Evolutionary conservation across 2,329 filamentous ascomycete species (phyloP).

Genomic region (Cladophialophora carrionii): DNA sequence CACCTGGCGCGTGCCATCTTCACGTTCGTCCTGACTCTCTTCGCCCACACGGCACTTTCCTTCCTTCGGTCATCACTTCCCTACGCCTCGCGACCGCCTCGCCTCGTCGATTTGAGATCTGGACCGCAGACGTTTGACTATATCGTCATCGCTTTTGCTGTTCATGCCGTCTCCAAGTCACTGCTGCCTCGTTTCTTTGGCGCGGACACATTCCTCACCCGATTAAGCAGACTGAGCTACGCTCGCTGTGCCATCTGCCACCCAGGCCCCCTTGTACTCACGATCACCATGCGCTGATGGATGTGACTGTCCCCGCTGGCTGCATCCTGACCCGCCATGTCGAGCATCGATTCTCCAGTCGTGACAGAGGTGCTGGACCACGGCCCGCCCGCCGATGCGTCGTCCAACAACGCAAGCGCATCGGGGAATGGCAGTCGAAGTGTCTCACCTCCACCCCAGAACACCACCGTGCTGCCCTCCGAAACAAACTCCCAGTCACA

Average conservation of each 20-base stretch:
- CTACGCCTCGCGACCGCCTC: conserved; percentile 8
- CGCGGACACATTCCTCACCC: conserved; percentile 13
- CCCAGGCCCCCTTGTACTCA: conserved; percentile 9
- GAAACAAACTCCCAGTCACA: conserved; percentile 46
- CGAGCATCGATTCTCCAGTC: conserved; percentile 28
- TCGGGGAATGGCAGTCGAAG: conserved; percentile 30
- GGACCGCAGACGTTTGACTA: neutral
- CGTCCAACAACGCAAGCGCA: conserved; percentile 31
- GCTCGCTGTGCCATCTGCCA: conserved; percentile 8
- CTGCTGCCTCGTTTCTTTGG: neutral
- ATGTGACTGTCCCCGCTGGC: conserved; percentile 17
- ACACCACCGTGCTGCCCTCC: conserved; percentile 34
- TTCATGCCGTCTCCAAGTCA: conserved; percentile 4
- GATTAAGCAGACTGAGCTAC: conserved; percentile 9
- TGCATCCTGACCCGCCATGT: conserved; percentile 31
- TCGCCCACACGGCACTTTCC: conserved; percentile 11
- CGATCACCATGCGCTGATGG: conserved; percentile 29
- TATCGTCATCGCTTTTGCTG: neutral
- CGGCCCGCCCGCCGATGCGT: conserved; percentile 18
- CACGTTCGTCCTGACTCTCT: conserved; percentile 16
- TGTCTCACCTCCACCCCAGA: conserved; percentile 34
- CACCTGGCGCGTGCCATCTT: conserved; percentile 23
- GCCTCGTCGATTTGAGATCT: neutral
- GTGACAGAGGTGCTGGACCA: conserved; percentile 22
- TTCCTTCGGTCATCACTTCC: conserved; percentile 2